Conservation (phyloP, 1,284 basidiomycete species). For the Filobasidium uniguttulatum region DNA sequence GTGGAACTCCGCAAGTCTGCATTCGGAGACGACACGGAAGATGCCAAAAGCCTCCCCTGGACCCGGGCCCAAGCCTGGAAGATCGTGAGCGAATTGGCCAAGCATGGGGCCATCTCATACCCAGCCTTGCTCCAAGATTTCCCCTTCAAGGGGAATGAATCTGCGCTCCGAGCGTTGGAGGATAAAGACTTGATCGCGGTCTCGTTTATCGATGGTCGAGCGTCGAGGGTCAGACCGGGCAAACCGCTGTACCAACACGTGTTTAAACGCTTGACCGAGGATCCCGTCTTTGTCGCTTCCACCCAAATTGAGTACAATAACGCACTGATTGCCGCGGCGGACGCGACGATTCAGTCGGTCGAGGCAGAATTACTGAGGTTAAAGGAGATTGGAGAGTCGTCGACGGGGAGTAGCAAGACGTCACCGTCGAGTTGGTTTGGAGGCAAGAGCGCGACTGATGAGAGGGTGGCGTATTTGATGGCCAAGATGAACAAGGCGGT, state of each 20-base stretch:
- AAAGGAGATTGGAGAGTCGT: conserved; percentile 43
- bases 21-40: conserved; percentile 81
- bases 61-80: conserved; percentile 76
- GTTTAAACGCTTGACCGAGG: conserved; percentile 64
- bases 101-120: conserved; percentile 66
- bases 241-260: conserved; percentile 79
- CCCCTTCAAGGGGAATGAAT: conserved; percentile 85
- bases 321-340: conserved; percentile 52
- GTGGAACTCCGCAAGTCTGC: conserved; percentile 77
- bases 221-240: conserved; percentile 69
- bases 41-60: conserved; percentile 73
- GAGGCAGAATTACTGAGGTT: conserved; percentile 62
- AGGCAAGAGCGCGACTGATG: conserved; percentile 39
- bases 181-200: conserved; percentile 78
- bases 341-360: conserved; percentile 52
- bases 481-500: conserved; percentile 60
- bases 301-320: conserved; percentile 71
- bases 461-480: conserved; percentile 54
- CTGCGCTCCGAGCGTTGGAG: conserved; percentile 68
- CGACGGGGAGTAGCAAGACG: not conserved
- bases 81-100: conserved; percentile 60
- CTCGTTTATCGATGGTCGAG: conserved; percentile 62
- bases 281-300: conserved; percentile 63
- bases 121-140: conserved; percentile 67
- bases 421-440: not conserved